These are phyloP conservation scores for Protea cynaroides DNA, from an alignment of 164 flowering plant genomes.

Conservation along the genomic window DNA sequence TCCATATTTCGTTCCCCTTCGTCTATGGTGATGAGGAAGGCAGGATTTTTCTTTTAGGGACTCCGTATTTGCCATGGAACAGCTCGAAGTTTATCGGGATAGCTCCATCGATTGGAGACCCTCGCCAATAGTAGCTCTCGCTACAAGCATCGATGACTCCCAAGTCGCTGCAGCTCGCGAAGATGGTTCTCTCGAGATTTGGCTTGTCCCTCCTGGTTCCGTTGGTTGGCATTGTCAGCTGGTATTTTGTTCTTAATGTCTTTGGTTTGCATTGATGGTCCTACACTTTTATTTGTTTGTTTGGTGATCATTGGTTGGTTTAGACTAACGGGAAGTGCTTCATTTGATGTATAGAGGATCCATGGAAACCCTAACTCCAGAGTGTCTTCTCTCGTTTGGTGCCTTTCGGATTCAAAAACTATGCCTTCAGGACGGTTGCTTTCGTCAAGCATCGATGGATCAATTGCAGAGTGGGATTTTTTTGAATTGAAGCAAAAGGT, in stretches of 20 bases:
- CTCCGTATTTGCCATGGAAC: conserved; percentile 10
- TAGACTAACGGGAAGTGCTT: not conserved
- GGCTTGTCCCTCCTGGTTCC: conserved; percentile 95
- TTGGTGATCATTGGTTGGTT: not conserved
- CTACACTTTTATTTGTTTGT: not conserved
- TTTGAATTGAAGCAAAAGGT: conserved; percentile 63
- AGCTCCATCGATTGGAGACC: conserved; percentile 82
- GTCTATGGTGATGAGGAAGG: too few relatives aligned
- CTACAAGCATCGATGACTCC: conserved; percentile 75
- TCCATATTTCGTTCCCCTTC: too few relatives aligned
- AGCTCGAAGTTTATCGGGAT: conserved; percentile 31
- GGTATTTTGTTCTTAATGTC: conserved; percentile 28
- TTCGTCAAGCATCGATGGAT: conserved; percentile 72
- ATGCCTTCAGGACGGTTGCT: conserved; percentile 46
- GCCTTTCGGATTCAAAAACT: conserved; percentile 26
- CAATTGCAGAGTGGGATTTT: conserved; percentile 82
- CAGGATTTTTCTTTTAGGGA: too few relatives aligned
- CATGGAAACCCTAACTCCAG: conserved; percentile 60
- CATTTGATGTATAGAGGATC: conserved; percentile 45
- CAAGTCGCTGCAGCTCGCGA: conserved; percentile 93
- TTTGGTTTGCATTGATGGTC: not conserved
- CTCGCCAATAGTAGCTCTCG: conserved; percentile 73
- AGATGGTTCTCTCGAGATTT: conserved; percentile 90
- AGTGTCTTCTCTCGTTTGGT: conserved; percentile 73
- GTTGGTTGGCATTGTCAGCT: conserved; percentile 96